These are phyloP conservation scores for Eucalyptus sp. DNA, from an alignment of 345 rosid species.

Conservation along the genomic window DNA sequence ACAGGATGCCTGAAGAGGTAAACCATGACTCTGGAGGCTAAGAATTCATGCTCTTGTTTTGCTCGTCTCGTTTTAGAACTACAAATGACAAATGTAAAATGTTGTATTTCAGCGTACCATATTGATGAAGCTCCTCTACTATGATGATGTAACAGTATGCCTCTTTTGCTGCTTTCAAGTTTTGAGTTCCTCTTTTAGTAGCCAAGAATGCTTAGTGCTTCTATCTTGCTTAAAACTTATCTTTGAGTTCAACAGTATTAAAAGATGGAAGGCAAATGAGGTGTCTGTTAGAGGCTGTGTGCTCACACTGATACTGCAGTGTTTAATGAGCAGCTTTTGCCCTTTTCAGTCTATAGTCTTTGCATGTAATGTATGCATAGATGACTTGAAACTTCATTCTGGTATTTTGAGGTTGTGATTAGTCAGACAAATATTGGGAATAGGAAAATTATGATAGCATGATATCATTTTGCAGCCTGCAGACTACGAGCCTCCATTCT, in stretches of 20 bases:
- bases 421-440: neutral
- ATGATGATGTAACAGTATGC: slow-evolving; percentile 92
- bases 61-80: neutral
- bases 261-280: neutral
- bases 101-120: slow-evolving; percentile 66
- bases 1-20: slow-evolving; percentile 94
- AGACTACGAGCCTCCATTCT: slow-evolving; percentile 96
- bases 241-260: neutral
- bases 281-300: neutral
- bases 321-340: neutral
- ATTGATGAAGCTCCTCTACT: slow-evolving; percentile 91
- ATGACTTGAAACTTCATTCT: neutral
- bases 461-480: slow-evolving; percentile 42
- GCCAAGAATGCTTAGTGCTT: neutral
- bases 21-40: neutral
- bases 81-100: neutral
- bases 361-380: neutral
- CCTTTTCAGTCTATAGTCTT: neutral
- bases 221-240: neutral
- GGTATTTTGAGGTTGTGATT: neutral
- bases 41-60: neutral
- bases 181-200: neutral
- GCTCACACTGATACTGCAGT: neutral
- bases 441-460: neutral
- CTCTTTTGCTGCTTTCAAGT: neutral